These are phyloP conservation scores for Diaporthe vaccinii DNA, from an alignment of 2,329 filamentous ascomycete species.

Conservation along the genomic window DNA sequence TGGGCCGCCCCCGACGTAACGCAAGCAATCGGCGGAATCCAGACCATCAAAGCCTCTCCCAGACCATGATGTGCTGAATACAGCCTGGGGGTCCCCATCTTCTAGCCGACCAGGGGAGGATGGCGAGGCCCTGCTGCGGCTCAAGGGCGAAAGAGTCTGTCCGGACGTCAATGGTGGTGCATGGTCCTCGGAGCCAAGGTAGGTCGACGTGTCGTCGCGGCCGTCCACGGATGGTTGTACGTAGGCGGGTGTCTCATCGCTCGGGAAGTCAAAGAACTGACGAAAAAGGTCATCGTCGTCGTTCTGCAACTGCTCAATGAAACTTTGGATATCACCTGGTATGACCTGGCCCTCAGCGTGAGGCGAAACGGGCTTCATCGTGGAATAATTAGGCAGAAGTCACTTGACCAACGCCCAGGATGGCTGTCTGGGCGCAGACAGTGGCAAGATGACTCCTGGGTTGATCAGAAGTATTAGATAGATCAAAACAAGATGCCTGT, in stretches of 20 bases:
- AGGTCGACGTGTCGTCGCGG: conserved; percentile 25
- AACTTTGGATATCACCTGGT: background rate
- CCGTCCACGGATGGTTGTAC: conserved; percentile 6
- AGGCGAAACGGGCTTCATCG: background rate
- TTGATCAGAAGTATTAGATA: background rate
- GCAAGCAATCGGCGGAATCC: conserved; percentile 3
- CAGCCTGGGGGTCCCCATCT: background rate
- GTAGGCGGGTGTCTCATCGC: conserved; percentile 9
- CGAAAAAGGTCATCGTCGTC: background rate
- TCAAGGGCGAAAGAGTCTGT: conserved; percentile 7
- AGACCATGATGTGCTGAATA: background rate
- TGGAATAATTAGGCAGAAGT: background rate
- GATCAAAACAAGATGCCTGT: background rate
- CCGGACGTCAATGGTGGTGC: conserved; percentile 16
- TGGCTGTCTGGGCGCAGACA: background rate
- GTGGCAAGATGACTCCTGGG: background rate
- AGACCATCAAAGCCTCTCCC: background rate
- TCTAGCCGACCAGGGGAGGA: background rate
- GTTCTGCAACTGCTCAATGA: background rate
- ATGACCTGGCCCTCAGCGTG: background rate
- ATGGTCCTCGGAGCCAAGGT: conserved; percentile 17
- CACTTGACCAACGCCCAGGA: conserved; percentile 6
- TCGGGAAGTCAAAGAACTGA: background rate
- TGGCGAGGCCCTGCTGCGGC: conserved; percentile 12
- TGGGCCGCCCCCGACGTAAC: conserved; percentile 3